Evolutionary conservation across 139 green algal genomes (phyloP).

Genomic region (Tetraselmis chui): DNA sequence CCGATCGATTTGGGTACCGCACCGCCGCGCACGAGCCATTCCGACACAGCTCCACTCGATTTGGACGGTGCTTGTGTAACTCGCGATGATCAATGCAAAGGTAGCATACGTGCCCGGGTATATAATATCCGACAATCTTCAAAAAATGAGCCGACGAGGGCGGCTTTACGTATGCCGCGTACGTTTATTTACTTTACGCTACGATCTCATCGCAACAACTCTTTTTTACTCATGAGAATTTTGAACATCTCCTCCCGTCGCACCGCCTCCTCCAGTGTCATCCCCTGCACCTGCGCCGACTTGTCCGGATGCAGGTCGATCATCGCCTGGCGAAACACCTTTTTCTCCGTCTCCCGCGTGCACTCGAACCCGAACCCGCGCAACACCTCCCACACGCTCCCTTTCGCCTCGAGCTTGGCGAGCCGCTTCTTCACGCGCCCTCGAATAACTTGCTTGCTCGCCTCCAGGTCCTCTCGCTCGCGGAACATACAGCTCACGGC

Average conservation of each 20-base stretch:
- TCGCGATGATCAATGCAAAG: no score
- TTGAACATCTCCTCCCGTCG: background rate
- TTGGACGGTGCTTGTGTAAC: no score
- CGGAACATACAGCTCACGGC: background rate
- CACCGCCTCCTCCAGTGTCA: background rate
- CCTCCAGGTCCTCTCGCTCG: background rate
- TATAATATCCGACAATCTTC: no score
- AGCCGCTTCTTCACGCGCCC: background rate
- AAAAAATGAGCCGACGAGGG: no score
- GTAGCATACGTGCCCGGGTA: no score
- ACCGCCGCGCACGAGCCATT: no score
- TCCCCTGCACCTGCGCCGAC: background rate
- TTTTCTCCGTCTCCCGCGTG: background rate
- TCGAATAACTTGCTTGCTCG: background rate
- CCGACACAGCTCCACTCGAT: no score
- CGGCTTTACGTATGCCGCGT: no score
- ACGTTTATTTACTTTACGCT: no score
- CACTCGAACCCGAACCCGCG: background rate
- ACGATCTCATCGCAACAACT: background rate
- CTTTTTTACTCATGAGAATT: background rate
- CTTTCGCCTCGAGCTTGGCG: background rate
- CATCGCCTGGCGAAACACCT: background rate
- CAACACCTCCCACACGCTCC: background rate
- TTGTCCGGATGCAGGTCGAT: background rate
- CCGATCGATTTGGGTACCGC: no score